Evolutionary conservation across 1,139 yeast genomes (phyloP).

Genomic region (Saccharomycopsis crataegensis): DNA sequence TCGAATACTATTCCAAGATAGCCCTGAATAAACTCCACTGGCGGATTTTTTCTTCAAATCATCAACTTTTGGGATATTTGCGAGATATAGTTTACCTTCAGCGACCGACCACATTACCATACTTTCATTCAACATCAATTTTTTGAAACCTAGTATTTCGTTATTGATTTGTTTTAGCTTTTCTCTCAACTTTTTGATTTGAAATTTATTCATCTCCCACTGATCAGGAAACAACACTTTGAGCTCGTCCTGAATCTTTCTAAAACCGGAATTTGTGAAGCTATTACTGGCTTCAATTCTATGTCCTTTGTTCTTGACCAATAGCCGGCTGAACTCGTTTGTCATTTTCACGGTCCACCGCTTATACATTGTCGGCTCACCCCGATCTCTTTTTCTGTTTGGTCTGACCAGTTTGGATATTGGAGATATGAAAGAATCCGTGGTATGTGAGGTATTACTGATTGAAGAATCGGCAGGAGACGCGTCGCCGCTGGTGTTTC

Average conservation of each 20-base stretch:
- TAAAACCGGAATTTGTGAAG: conserved; percentile 18
- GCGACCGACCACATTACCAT: conserved; percentile 14
- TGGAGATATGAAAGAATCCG: background rate
- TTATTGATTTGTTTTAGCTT: conserved; percentile 19
- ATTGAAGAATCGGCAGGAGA: background rate
- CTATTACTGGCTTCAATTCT: conserved; percentile 16
- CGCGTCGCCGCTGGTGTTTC: background rate
- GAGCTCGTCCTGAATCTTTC: conserved; percentile 17
- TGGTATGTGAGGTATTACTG: background rate
- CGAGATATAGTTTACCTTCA: conserved; percentile 17
- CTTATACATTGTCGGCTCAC: conserved; percentile 15
- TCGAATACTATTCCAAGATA: conserved; percentile 18
- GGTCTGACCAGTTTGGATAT: background rate
- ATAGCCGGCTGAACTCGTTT: conserved; percentile 17
- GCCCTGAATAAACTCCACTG: conserved; percentile 11
- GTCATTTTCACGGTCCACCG: conserved; percentile 20
- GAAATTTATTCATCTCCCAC: conserved; percentile 17
- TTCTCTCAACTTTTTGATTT: conserved; percentile 19
- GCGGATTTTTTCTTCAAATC: conserved; percentile 11
- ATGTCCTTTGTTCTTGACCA: conserved; percentile 14
- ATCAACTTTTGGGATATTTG: conserved; percentile 13
- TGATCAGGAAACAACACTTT: conserved; percentile 16
- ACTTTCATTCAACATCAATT: conserved; percentile 12
- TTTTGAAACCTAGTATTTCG: conserved; percentile 18
- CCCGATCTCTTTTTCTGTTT: background rate